Evolutionary conservation across 2,329 filamentous ascomycete genomes (phyloP).

Genomic region (Huntiella savannae): DNA sequence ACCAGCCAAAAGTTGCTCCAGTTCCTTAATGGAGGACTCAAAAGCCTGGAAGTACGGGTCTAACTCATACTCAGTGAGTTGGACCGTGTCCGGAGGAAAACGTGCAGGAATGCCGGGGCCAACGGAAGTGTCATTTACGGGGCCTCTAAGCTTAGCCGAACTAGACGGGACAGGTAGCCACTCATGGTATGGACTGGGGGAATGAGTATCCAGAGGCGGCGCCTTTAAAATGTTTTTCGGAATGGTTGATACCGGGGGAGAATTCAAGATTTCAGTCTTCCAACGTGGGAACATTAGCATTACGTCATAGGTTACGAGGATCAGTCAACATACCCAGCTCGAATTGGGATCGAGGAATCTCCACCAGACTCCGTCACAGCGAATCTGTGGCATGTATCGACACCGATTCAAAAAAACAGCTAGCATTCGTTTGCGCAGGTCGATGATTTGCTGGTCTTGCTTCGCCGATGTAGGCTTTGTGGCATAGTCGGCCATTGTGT

Average conservation of each 20-base stretch:
- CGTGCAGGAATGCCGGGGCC: slow-evolving; percentile 25
- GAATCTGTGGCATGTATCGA: slow-evolving; percentile 75
- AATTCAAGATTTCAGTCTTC: slow-evolving; percentile 85
- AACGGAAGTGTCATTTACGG: slow-evolving; percentile 16
- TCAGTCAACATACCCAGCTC: slow-evolving; percentile 56
- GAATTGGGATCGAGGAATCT: slow-evolving; percentile 93
- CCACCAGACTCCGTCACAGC: slow-evolving; percentile 93
- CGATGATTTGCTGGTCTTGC: slow-evolving; percentile 92
- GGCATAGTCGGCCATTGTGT: slow-evolving; percentile 96
- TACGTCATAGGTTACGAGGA: slow-evolving; percentile 12
- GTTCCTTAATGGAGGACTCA: slow-evolving; percentile 75
- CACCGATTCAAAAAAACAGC: slow-evolving; percentile 90
- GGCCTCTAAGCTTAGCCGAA: slow-evolving; percentile 55
- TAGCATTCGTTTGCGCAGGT: slow-evolving; percentile 89
- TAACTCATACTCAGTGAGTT: slow-evolving; percentile 70
- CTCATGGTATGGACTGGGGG: slow-evolving; percentile 68
- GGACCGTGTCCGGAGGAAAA: slow-evolving; percentile 62
- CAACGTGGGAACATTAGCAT: slow-evolving; percentile 13
- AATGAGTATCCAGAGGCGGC: slow-evolving; percentile 87
- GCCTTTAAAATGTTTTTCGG: slow-evolving; percentile 90
- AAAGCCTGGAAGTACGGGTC: slow-evolving; percentile 94
- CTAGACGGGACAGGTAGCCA: slow-evolving; percentile 72
- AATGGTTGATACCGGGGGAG: slow-evolving; percentile 73
- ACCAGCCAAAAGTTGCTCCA: slow-evolving; percentile 73
- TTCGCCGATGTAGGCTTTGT: slow-evolving; percentile 96